Percentiles rank a stretch among this genome's conserved stretches.
Conservation (phyloP, 441 rosid genomes). For the Theobroma grandiflorum region DNA sequence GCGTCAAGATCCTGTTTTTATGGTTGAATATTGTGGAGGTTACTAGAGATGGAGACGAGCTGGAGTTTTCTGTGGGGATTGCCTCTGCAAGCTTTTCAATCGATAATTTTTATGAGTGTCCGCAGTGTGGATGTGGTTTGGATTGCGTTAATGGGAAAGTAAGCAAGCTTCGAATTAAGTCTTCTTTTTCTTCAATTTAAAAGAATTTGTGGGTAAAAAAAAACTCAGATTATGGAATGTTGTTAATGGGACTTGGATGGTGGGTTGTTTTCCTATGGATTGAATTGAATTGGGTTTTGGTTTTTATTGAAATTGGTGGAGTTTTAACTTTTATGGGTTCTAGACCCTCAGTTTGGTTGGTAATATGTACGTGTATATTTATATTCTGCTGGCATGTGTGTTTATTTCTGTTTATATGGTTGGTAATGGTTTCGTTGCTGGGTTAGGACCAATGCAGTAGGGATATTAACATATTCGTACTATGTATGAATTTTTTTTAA, state of each 20-base stretch:
- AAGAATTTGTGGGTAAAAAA: conserved; percentile 11
- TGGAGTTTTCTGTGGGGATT: conserved; percentile 86
- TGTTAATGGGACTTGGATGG: neutral
- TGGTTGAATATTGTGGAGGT: conserved; percentile 93
- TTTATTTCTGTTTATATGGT: neutral
- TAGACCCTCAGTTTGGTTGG: neutral
- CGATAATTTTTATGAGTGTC: conserved; percentile 76
- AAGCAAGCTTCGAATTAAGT: conserved; percentile 48
- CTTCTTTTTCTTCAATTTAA: conserved; percentile 62
- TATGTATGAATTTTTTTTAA: neutral
- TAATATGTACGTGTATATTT: neutral
- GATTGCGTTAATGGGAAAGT: conserved; percentile 49
- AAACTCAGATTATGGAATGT: neutral
- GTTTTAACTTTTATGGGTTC: neutral
- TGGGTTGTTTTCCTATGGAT: neutral
- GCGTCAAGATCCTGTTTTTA: conserved; percentile 76
- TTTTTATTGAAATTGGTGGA: conserved; percentile 6
- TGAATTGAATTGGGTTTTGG: conserved; percentile 2
- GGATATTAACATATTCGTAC: neutral
- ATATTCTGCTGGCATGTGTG: conserved; percentile 7
- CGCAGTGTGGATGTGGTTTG: conserved; percentile 92
- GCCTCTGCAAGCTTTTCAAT: conserved; percentile 77
- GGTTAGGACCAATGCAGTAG: neutral
- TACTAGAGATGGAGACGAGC: conserved; percentile 58
- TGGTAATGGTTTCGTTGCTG: neutral